Percentiles rank a stretch among this genome's conserved stretches.
Conservation (phyloP, 2,329 filamentous ascomycete species). For the Exophiala sp. region DNA sequence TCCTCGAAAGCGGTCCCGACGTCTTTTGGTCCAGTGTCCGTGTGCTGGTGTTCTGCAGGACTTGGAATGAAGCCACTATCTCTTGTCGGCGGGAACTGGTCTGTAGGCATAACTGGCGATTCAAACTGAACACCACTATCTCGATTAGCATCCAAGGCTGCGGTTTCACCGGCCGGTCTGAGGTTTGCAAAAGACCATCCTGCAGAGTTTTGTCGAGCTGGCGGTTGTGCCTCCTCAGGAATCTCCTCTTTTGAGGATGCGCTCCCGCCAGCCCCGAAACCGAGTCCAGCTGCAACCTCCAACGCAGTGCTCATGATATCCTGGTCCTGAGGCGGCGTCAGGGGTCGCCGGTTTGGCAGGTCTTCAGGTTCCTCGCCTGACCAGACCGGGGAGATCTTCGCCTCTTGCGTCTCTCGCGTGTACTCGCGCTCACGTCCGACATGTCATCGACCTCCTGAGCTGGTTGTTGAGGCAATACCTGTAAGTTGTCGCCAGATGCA, state of each 20-base stretch:
- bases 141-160: conserved; percentile 31
- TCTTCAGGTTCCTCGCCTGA: conserved; percentile 26
- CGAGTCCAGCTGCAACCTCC: conserved; percentile 27
- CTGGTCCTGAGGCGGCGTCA: conserved; percentile 27
- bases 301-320: conserved; percentile 29
- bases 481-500: neutral
- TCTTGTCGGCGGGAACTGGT: conserved; percentile 28
- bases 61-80: conserved; percentile 43
- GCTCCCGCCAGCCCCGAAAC: conserved; percentile 17
- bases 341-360: conserved; percentile 23
- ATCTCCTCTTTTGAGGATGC: conserved; percentile 8
- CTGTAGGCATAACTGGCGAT: conserved; percentile 36
- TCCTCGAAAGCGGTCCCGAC: conserved; percentile 9
- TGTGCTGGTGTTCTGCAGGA: conserved; percentile 16
- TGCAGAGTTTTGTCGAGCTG: conserved; percentile 10
- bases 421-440: conserved; percentile 27
- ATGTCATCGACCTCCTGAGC: conserved; percentile 8
- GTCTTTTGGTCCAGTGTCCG: conserved; percentile 3
- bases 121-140: conserved; percentile 44
- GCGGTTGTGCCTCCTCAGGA: conserved; percentile 6
- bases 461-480: neutral
- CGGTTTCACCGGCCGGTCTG: conserved; percentile 2
- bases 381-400: conserved; percentile 25
- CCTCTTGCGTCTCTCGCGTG: conserved; percentile 26
- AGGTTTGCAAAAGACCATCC: conserved; percentile 27